A percentile compares a stretch with the other conserved stretches of the same genome.
Evolutionary conservation across 306 rosid genomes (phyloP).

Genomic region (Begonia loranthoides): DNA sequence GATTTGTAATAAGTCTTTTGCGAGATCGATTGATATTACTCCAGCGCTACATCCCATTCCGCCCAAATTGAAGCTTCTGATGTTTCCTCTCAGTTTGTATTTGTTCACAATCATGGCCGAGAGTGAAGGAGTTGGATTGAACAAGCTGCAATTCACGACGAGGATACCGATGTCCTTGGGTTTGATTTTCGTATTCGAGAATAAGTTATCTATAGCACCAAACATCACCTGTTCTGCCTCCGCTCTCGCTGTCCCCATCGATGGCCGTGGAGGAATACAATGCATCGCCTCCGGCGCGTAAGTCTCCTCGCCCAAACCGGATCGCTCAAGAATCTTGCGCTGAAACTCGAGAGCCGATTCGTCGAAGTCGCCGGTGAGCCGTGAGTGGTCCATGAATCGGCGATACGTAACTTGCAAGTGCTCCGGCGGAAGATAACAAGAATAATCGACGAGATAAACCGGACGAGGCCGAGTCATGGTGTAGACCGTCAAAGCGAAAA

Average conservation of each 20-base stretch:
- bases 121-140: slow-evolving; percentile 58
- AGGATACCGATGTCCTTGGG: slow-evolving; percentile 56
- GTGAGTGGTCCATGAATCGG: slow-evolving; percentile 46
- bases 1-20: slow-evolving; percentile 49
- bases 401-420: slow-evolving; percentile 39
- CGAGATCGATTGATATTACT: slow-evolving; percentile 63
- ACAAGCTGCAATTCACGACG: slow-evolving; percentile 56
- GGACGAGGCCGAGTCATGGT: slow-evolving; percentile 44
- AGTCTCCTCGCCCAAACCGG: slow-evolving; percentile 65
- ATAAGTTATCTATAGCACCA: slow-evolving; percentile 52
- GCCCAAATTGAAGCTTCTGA: slow-evolving; percentile 61
- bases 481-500: slow-evolving; percentile 52
- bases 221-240: slow-evolving; percentile 63
- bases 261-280: slow-evolving; percentile 38
- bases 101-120: slow-evolving; percentile 67
- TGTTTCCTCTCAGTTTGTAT: slow-evolving; percentile 54
- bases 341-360: slow-evolving; percentile 61
- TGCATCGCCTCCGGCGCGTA: slow-evolving; percentile 65
- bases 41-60: slow-evolving; percentile 86
- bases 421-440: slow-evolving; percentile 52
- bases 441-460: slow-evolving; percentile 38
- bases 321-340: slow-evolving; percentile 51
- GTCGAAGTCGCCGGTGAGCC: slow-evolving; percentile 47
- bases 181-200: slow-evolving; percentile 28
- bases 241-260: slow-evolving; percentile 54